A percentile compares a stretch with the other conserved stretches of the same genome.
Evolutionary conservation across 352 stramenopile genomes (phyloP).

Genomic region (Pythium rhizo-oryzae): DNA sequence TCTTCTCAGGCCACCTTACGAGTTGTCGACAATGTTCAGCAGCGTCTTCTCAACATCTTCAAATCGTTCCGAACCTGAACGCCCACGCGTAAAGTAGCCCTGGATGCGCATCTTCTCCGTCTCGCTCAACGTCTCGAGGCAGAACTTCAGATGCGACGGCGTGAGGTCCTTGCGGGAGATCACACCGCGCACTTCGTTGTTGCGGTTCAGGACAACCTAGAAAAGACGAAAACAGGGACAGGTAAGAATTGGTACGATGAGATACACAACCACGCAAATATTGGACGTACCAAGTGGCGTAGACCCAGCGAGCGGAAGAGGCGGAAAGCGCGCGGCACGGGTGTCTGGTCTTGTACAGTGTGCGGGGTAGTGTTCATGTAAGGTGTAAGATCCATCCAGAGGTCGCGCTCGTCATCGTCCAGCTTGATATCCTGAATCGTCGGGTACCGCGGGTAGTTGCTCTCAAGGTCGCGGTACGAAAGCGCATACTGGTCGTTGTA

Average conservation of each 20-base stretch:
- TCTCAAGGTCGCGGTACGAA: constrained; percentile 85
- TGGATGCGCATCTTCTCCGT: constrained; percentile 83
- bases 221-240: background rate
- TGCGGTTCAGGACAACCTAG: constrained; percentile 87
- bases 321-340: constrained; percentile 95
- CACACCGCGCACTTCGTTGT: constrained; percentile 88
- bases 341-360: constrained; percentile 94
- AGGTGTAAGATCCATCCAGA: constrained; percentile 95
- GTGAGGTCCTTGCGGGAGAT: constrained; percentile 90
- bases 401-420: constrained; percentile 86
- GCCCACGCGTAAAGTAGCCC: constrained; percentile 82
- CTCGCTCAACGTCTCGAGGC: constrained; percentile 76
- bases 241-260: background rate
- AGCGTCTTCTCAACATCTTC: constrained; percentile 85
- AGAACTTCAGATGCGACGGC: constrained; percentile 79
- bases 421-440: constrained; percentile 88
- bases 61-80: constrained; percentile 68
- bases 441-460: constrained; percentile 82
- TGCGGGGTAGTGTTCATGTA: constrained; percentile 98
- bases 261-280: too few species aligned
- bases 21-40: constrained; percentile 85
- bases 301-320: constrained; percentile 98
- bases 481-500: constrained; percentile 89
- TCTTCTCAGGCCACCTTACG: constrained; percentile 34
- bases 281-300: constrained; percentile 57